phyloP scores from a whole-genome alignment of 805 yeast species.

The Spathaspora girioi region DNA sequence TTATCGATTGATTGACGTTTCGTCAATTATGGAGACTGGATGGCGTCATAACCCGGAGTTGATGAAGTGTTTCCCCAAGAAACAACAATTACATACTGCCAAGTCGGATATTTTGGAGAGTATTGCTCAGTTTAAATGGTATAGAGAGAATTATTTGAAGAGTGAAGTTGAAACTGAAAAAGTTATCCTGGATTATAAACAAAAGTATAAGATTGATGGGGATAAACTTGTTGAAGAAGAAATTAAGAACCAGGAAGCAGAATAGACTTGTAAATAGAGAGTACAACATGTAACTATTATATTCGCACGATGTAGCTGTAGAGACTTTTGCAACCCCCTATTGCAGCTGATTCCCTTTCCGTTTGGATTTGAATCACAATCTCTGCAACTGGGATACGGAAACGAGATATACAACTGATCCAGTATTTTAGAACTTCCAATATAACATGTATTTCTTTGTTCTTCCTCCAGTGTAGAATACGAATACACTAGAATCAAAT shows the following conservation, averaged over 20 bases:
- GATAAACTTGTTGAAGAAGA: background rate
- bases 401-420: no score
- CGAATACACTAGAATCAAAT: no score
- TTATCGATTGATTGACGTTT: conserved; percentile 87
- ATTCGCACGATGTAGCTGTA: no score
- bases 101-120: conserved; percentile 84
- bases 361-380: no score
- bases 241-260: background rate
- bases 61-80: conserved; percentile 55
- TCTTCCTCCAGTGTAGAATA: no score
- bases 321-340: no score
- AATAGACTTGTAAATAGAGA: background rate
- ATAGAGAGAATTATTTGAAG: conserved; percentile 15
- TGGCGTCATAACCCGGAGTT: conserved; percentile 70
- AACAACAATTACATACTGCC: conserved; percentile 80
- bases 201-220: background rate
- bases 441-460: no score
- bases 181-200: background rate
- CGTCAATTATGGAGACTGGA: conserved; percentile 79
- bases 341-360: no score
- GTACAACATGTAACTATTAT: no score
- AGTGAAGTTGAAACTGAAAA: background rate
- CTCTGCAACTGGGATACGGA: no score
- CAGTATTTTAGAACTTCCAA: no score
- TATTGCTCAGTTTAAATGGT: conserved; percentile 78